Percentiles rank a stretch among this genome's conserved stretches.
Evolutionary conservation across 148 eudicot genomes (phyloP).

Genomic region (Heliamphora exappendiculata): DNA sequence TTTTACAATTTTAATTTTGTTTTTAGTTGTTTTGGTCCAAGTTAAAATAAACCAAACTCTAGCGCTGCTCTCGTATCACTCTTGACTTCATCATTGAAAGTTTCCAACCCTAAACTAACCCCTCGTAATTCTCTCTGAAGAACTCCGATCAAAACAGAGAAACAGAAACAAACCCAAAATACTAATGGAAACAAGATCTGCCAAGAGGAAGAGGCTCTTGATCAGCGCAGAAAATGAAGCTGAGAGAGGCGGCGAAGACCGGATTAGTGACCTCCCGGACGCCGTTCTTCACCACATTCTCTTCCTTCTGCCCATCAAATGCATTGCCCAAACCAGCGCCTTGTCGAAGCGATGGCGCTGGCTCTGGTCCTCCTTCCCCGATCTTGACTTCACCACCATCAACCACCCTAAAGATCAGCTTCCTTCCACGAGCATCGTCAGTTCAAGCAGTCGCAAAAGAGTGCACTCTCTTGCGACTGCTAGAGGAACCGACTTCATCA

Average conservation of each 20-base stretch:
- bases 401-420: background rate
- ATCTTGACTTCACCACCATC: constrained; percentile 52
- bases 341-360: constrained; percentile 44
- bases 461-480: background rate
- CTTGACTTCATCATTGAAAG: constrained; percentile 15
- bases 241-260: constrained; percentile 14
- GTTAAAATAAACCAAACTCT: background rate
- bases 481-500: constrained; percentile 15
- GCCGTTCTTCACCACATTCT: constrained; percentile 44
- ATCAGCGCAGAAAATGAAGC: background rate
- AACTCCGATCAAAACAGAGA: background rate
- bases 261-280: constrained; percentile 57
- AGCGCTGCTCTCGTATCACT: background rate
- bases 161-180: background rate
- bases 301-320: constrained; percentile 39
- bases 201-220: constrained; percentile 35
- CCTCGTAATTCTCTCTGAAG: background rate
- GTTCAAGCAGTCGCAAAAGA: background rate
- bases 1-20: no score
- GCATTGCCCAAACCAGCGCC: constrained; percentile 34
- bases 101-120: constrained; percentile 26
- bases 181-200: constrained; percentile 61
- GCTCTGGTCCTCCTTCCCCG: constrained; percentile 50
- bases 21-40: background rate
- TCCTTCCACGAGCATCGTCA: background rate